Percentiles rank a stretch among this genome's conserved stretches.
These are phyloP conservation scores for Dianthus caryophyllus DNA, from an alignment of 148 eudicot species.

Conservation along the genomic window DNA sequence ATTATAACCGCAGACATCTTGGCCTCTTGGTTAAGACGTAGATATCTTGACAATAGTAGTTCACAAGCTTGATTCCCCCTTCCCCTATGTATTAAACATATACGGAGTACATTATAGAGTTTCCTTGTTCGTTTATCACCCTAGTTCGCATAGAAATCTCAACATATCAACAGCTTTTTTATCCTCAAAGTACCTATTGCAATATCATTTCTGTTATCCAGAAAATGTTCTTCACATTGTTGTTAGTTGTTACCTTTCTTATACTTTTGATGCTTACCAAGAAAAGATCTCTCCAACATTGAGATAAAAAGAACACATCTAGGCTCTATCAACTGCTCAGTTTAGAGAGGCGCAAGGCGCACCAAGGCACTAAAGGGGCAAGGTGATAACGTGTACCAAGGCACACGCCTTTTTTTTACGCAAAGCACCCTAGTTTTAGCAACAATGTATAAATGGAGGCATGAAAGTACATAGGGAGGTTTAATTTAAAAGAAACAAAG, in stretches of 20 bases:
- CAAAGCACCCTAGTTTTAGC: background rate
- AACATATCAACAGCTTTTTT: background rate
- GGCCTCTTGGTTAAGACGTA: no score
- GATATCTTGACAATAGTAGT: no score
- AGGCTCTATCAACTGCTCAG: background rate
- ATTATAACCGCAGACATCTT: no score
- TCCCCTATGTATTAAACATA: no score
- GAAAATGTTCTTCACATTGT: background rate
- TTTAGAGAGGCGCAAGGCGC: no score
- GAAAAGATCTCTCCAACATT: background rate
- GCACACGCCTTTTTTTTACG: background rate
- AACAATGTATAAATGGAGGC: background rate
- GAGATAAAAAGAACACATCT: background rate
- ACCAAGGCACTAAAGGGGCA: no score
- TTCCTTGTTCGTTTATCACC: background rate
- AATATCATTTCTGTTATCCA: background rate
- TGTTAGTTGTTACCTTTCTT: no score
- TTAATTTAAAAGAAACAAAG: background rate
- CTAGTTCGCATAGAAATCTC: background rate
- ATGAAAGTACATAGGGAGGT: background rate
- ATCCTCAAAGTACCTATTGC: background rate
- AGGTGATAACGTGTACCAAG: background rate
- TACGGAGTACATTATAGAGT: background rate
- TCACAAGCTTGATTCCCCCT: no score
- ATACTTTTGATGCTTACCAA: no score